Base-by-base conservation (phyloP, 345 rosid species). In the Zanthoxylum bungeanum region DNA sequence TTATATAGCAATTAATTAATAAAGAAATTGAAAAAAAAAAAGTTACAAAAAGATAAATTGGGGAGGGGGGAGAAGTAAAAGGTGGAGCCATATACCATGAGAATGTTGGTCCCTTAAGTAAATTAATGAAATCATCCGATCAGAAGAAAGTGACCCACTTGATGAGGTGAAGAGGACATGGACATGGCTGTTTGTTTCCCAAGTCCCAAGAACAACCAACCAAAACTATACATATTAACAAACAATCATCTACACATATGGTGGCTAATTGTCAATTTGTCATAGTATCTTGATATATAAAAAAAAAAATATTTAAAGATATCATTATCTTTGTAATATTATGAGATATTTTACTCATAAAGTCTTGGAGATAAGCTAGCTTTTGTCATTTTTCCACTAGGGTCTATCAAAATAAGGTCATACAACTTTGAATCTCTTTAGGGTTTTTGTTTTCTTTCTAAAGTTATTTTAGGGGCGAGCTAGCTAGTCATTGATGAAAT, bases 41-140 rank as follows among this genome's bases (percentile, higher is more conserved):
- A 62, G 21, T 16, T 17, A 39, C 28, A 36, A 65, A 72, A 60
- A 67, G 73, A 25, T 42, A 64, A 74, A 40, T n/a, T n/a, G n/a
- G n/a, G n/a, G n/a, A n/a, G n/a, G 57, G 40, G 21, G 22, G 7
- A 6, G 39, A 17, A 30, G 36, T 31, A 10, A 55, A 24, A 51
- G 75, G 78, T 69, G 75, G 74, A 76, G 77, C 71, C 75, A 76
- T 44, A 9, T 70, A 68, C 78, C 84, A 80, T 78, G 80, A 75
- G 86, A 78, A 82, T 82, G 85, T 76, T 80, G 83, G 86, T 67
- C 72, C 80, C 77, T 73, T 50, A 19, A 14, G 79, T 50, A 19
- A 14, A 78, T 63, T 72, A 64, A 80, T 74, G 81, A 70, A 60
- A 76, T 72, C 66, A 61, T 66, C 70, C 42, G 75, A 44, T 44